Percentiles rank a stretch among this genome's conserved stretches.
These are phyloP conservation scores for Thelonectria rubi DNA, from an alignment of 2,329 filamentous ascomycete genomes.

Conservation along the genomic window DNA sequence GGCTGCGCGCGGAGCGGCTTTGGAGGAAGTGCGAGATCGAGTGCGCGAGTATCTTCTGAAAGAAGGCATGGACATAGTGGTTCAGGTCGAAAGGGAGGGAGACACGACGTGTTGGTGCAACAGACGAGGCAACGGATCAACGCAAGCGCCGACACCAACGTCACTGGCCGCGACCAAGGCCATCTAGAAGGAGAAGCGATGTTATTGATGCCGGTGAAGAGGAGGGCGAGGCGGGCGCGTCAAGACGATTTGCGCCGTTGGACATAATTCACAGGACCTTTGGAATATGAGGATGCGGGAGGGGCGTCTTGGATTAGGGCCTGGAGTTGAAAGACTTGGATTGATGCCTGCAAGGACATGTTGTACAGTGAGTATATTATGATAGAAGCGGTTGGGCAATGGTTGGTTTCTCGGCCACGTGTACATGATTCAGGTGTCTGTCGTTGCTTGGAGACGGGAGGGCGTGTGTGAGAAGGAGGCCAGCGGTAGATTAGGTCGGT, in stretches of 20 bases:
- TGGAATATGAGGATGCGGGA: conserved; percentile 8
- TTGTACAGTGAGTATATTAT: conserved; percentile 19
- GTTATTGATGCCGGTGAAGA: conserved; percentile 17
- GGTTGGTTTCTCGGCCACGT: conserved; percentile 32
- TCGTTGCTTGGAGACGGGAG: conserved; percentile 18
- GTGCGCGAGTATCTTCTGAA: conserved; percentile 75
- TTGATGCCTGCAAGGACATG: conserved; percentile 15
- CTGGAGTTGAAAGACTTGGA: conserved; percentile 21
- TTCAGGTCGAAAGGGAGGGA: conserved; percentile 89
- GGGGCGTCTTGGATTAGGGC: conserved; percentile 8
- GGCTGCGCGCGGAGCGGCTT: conserved; percentile 73
- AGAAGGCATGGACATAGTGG: conserved; percentile 80
- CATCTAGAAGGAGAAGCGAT: conserved; percentile 41
- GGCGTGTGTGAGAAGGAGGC: background rate
- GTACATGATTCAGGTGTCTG: conserved; percentile 32
- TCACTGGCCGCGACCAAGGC: conserved; percentile 46
- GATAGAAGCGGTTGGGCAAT: background rate
- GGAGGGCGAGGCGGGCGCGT: conserved; percentile 1
- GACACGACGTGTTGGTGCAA: conserved; percentile 71
- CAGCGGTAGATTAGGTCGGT: conserved; percentile 26
- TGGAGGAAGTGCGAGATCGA: conserved; percentile 86
- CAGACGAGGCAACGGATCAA: conserved; percentile 43
- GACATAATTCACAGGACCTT: conserved; percentile 10
- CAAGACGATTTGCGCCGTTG: conserved; percentile 18
- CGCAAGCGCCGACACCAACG: conserved; percentile 41